Evolutionary conservation across 768 basidiomycete species (phyloP).

Genomic region (Lactifluus subvellereus): DNA sequence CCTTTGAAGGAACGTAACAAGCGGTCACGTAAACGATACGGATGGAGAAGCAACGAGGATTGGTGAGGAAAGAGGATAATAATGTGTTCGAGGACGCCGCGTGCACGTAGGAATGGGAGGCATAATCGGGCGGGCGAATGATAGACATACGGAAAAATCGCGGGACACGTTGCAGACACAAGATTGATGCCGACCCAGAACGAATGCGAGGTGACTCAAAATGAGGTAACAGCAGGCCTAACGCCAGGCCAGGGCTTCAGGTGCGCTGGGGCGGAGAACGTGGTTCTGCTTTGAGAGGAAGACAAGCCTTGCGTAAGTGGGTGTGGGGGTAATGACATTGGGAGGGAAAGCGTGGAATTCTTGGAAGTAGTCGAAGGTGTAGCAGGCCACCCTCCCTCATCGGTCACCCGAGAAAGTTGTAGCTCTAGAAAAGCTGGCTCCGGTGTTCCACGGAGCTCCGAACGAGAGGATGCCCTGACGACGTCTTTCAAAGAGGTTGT

Average conservation of each 20-base stretch:
- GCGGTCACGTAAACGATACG: constrained; percentile 5
- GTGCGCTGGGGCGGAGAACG: constrained; percentile 10
- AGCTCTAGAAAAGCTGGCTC: constrained; percentile 17
- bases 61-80: background rate
- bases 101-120: background rate
- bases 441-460: constrained; percentile 13
- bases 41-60: background rate
- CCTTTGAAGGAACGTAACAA: background rate
- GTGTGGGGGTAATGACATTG: constrained; percentile 3
- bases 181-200: constrained; percentile 3
- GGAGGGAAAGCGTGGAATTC: background rate
- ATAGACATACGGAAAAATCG: constrained; percentile 1
- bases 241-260: constrained; percentile 14
- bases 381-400: background rate
- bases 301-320: background rate
- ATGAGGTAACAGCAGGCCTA: constrained; percentile 12
- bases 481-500: constrained; percentile 19
- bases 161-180: background rate
- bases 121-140: constrained; percentile 1
- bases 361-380: background rate
- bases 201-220: constrained; percentile 1
- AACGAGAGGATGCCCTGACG: constrained; percentile 11
- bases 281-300: constrained; percentile 7
- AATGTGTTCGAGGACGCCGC: background rate
- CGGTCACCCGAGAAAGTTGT: constrained; percentile 12